These are phyloP conservation scores for Myxozyma geophila DNA, from an alignment of 805 yeast genomes.

Conservation along the genomic window DNA sequence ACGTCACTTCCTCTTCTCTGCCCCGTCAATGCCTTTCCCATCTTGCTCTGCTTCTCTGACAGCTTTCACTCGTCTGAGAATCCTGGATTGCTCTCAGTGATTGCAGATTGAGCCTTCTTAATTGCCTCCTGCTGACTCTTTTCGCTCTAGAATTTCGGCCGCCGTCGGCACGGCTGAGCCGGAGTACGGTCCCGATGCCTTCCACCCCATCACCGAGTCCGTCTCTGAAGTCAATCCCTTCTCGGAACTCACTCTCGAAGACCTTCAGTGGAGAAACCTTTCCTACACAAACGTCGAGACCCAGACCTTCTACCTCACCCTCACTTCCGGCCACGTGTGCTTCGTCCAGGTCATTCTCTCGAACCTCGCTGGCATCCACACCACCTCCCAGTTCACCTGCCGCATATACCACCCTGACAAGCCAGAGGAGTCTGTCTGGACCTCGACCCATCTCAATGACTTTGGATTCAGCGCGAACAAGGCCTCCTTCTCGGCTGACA, in stretches of 20 bases:
- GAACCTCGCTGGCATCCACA: constrained; percentile 80
- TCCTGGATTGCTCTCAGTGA: neutral
- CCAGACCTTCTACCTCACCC: constrained; percentile 83
- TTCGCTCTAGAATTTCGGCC: constrained; percentile 59
- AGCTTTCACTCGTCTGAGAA: neutral
- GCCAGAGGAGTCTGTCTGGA: constrained; percentile 70
- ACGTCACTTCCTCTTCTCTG: constrained; percentile 28
- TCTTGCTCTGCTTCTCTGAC: neutral
- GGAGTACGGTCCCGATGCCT: constrained; percentile 90
- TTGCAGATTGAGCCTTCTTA: neutral
- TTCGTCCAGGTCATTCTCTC: constrained; percentile 96
- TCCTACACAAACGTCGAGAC: constrained; percentile 91
- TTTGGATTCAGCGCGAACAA: constrained; percentile 60
- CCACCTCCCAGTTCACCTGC: constrained; percentile 86
- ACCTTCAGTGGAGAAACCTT: constrained; percentile 77
- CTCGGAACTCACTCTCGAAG: constrained; percentile 63
- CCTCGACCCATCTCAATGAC: constrained; percentile 85
- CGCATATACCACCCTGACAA: constrained; percentile 66
- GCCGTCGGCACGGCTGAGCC: constrained; percentile 98
- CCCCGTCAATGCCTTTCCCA: neutral
- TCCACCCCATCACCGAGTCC: constrained; percentile 75
- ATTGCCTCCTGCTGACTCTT: neutral
- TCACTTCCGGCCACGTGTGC: constrained; percentile 58
- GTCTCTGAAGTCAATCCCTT: constrained; percentile 62
- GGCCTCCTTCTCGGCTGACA: constrained; percentile 76